These are phyloP conservation scores for Coemansia umbellata DNA, from an alignment of 192 early-diverging fungal species.

Conservation along the genomic window DNA sequence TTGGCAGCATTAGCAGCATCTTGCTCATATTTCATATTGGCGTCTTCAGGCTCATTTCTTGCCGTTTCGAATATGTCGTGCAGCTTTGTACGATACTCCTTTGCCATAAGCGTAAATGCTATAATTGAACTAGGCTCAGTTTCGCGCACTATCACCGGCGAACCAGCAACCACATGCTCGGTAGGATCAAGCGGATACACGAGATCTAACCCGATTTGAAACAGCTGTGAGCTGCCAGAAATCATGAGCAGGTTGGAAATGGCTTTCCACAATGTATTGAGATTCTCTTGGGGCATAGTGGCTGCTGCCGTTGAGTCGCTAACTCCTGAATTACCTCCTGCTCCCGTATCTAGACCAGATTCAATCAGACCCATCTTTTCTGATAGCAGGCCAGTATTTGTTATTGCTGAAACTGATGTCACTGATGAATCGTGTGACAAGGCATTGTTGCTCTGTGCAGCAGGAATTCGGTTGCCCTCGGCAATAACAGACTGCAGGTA, in stretches of 20 bases:
- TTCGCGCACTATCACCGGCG: constrained; percentile 82
- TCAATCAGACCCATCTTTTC: constrained; percentile 31
- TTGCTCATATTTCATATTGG: background rate
- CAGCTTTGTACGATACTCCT: constrained; percentile 36
- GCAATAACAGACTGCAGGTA: constrained; percentile 29
- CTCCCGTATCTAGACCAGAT: constrained; percentile 7
- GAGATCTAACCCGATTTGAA: constrained; percentile 44
- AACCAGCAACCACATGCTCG: constrained; percentile 87
- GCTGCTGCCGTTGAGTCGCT: constrained; percentile 13
- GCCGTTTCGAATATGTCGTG: constrained; percentile 33
- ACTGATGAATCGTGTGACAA: constrained; percentile 16
- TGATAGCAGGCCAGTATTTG: constrained; percentile 10
- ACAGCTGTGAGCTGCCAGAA: constrained; percentile 37
- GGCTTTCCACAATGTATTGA: constrained; percentile 37
- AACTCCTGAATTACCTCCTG: background rate
- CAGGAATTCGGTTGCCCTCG: background rate
- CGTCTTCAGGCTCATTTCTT: constrained; percentile 7
- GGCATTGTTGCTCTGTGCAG: constrained; percentile 2
- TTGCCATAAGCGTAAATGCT: constrained; percentile 75
- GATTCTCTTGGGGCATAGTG: constrained; percentile 25
- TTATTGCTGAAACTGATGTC: constrained; percentile 8
- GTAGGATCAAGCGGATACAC: constrained; percentile 55
- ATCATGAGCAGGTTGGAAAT: constrained; percentile 39
- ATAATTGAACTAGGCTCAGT: constrained; percentile 93
- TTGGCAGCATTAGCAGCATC: background rate